Base-by-base conservation (phyloP, 2,329 filamentous ascomycete species). In the Ascochyta koolunga region DNA sequence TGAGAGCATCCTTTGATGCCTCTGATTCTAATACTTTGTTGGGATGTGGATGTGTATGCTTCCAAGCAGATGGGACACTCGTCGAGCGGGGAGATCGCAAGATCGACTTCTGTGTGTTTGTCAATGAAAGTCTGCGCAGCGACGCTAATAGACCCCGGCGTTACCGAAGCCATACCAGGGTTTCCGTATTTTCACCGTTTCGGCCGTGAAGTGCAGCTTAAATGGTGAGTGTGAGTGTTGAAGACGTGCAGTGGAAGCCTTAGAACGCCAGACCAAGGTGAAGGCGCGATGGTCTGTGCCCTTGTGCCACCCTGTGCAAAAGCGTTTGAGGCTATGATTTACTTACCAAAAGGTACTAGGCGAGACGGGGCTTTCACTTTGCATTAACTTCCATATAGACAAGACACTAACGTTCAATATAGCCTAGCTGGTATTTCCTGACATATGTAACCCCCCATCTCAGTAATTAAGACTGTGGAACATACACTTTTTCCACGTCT, bases 21-120 rank as follows among this genome's bases (percentile, higher is more conserved):
- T 2, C n/a, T 61, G 40, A 69, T 59, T 9, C 51, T 61, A 1
- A 62, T 9, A 19, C 45, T 45, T n/a, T 29, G 5, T 18, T 66
- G 63, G 2, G 11, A 16, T 2, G 24, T 36, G 8, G 10, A 19
- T 16, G 31, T n/a, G 44, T 62, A 66, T 16, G 27, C 46, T 22
- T 69, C 62, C 1, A 64, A 54, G 19, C 64, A 68, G 15, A 69
- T 62, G 10, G 60, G 48, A 18, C 66, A 68, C 19, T 64, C 61
- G 7, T 60, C 56, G 0, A 16, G 16, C 5, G 13, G 3, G 4
- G 56, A 29, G 5, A 29, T 18, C 18, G 40, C 15, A 9, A 9
- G 22, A 7, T 46, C 47, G 1, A 24, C 7, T n/a, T 37, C 31
- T 11, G 50, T 58, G 27, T 59, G 44, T 1, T 35, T 11, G 24